Conservation (phyloP, 2,329 filamentous ascomycete species). For the Colletotrichum lini region DNA sequence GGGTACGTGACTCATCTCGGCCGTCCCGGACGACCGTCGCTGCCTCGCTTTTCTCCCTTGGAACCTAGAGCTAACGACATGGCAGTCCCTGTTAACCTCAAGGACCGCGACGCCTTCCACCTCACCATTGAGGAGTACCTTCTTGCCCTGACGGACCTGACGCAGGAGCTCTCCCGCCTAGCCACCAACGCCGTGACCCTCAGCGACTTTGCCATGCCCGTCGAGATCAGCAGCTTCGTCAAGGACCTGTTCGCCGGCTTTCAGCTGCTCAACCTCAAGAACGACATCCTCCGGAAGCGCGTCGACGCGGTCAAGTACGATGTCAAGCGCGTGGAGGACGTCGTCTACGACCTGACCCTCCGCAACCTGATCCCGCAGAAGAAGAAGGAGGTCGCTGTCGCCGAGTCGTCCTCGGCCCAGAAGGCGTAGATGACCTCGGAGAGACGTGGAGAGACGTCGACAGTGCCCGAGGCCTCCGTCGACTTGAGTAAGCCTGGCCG, state of each 20-base stretch:
- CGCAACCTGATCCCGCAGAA: conserved; percentile 78
- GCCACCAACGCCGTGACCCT: conserved; percentile 95
- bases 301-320: conserved; percentile 97
- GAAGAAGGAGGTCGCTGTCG: conserved; percentile 21
- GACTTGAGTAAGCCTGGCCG: not conserved
- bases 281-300: conserved; percentile 88
- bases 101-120: conserved; percentile 91
- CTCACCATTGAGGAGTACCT: conserved; percentile 98
- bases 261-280: conserved; percentile 97
- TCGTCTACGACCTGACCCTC: conserved; percentile 94
- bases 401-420: not conserved
- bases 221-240: conserved; percentile 91
- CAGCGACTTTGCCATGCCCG: conserved; percentile 87
- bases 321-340: conserved; percentile 98
- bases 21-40: not conserved
- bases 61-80: not conserved
- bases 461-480: not conserved
- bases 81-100: conserved; percentile 89
- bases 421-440: conserved; percentile 6
- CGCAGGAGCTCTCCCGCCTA: conserved; percentile 91
- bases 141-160: conserved; percentile 86
- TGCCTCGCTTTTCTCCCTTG: not conserved
- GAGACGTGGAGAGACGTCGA: no score
- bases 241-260: conserved; percentile 97
- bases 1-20: conserved; percentile 62